Base-by-base conservation (phyloP, 225 moss, liverwort and hornwort species). In the Asterella californica region DNA sequence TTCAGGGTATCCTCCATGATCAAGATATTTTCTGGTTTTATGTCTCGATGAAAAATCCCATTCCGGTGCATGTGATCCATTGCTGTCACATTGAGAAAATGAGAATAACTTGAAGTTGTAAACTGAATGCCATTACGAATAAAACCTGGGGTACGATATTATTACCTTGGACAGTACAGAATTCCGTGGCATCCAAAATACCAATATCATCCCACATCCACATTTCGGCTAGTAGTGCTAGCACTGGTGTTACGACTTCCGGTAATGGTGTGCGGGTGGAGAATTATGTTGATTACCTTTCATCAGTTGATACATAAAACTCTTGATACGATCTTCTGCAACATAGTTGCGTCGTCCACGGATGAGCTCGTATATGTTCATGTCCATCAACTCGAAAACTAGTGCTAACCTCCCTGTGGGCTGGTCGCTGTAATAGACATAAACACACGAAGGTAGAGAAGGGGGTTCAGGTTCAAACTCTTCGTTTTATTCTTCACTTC, bases 11-110 rank as follows among this genome's bases (percentile, higher is more conserved):
- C 94, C 83, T 97, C 97, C 89, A 94, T 94, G 17, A 97, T 94
- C 36, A 97, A 87, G 54, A 97, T 97, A 75, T 97, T 97, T 79
- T 97, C 94, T 11, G 97, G 97, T 83, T 97, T 97, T 71, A 97
- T 94, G 76, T 97, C 97, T 0, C 97, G 93, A 79, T 97, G 97
- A 84, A 97, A 97, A 68, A 97, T 97, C 82, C 94, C 97, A 79
- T 97, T 97, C 46, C 85, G 85, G 78, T 97, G 97, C 97, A 94
- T 97, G 80, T 94, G 97, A 78, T 97, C 97, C 97, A 97, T 97
- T 46, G 97, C 97, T 97, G 69, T 70, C 79, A 80, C 59, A 36
- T 74, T 18, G 12, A 10, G 10, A 69, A 37, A 71, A n/a, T 3
- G 47, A 48, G 25, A n/a, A 42, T 47, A 47, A 8, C 36, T 46